Percentiles rank a stretch among this genome's conserved stretches.
These are phyloP conservation scores for Fraxinus pennsylvanica DNA, from an alignment of 257 asterid genomes.

Conservation along the genomic window DNA sequence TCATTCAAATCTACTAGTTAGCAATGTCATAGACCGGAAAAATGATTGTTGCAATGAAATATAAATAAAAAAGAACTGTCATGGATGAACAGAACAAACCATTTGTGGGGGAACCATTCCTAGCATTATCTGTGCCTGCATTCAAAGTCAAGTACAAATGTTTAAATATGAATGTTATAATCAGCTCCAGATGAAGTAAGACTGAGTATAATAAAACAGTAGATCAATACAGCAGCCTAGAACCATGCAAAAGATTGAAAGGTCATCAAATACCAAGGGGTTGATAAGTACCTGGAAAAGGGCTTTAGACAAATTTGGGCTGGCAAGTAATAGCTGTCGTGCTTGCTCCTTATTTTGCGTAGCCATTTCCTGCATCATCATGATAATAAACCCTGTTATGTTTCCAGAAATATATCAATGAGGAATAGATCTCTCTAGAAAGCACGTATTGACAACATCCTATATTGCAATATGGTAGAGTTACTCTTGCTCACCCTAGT, in stretches of 20 bases:
- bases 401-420: constrained; percentile 14
- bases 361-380: constrained; percentile 67
- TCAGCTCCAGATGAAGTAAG: constrained; percentile 20
- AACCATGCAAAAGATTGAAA: constrained; percentile 6
- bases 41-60: constrained; percentile 12
- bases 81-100: constrained; percentile 51
- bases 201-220: constrained; percentile 11
- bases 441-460: not conserved
- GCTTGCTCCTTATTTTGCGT: constrained; percentile 82
- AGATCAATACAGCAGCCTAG: constrained; percentile 19
- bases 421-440: constrained; percentile 8
- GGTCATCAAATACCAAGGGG: constrained; percentile 12
- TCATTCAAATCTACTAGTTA: constrained; percentile 22
- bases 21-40: constrained; percentile 21
- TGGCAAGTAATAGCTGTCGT: constrained; percentile 61
- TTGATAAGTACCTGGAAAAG: constrained; percentile 70
- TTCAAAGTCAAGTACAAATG: constrained; percentile 28
- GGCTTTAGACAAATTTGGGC: constrained; percentile 78
- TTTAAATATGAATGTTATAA: constrained; percentile 24
- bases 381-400: constrained; percentile 11
- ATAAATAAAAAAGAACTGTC: constrained; percentile 8
- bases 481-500: not conserved
- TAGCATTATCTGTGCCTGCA: constrained; percentile 79
- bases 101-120: constrained; percentile 81
- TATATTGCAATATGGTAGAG: not conserved